phyloP scores from a whole-genome alignment of 2,329 filamentous ascomycete genomes.

The Alternaria viburni region DNA sequence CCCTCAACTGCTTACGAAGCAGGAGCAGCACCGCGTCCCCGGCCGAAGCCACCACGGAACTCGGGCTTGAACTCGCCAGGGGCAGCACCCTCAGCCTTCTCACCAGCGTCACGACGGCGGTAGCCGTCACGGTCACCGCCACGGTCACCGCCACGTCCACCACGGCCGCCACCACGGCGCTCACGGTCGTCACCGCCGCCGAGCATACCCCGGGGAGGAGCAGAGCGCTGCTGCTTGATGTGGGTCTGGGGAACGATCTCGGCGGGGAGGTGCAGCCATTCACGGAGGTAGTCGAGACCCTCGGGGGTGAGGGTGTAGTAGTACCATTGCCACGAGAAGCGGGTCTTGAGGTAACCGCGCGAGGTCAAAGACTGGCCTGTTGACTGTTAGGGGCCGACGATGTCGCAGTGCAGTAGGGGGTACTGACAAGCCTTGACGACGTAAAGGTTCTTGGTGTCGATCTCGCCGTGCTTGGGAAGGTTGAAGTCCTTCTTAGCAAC shows the following conservation, averaged over 20 bases:
- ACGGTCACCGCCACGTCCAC: slow-evolving; percentile 64
- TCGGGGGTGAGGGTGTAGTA: slow-evolving; percentile 99
- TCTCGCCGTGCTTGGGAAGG: slow-evolving; percentile 95
- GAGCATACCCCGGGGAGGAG: slow-evolving; percentile 98
- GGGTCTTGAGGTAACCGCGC: slow-evolving; percentile 98
- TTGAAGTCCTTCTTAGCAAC: slow-evolving; percentile 99
- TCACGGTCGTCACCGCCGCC: slow-evolving; percentile 75
- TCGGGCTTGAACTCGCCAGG: slow-evolving; percentile 53
- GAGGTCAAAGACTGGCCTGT: slow-evolving; percentile 88
- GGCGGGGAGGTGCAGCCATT: slow-evolving; percentile 99
- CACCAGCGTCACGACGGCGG: slow-evolving; percentile 79
- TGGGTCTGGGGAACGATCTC: slow-evolving; percentile 99
- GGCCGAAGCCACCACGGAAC: slow-evolving; percentile 54
- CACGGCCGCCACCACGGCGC: slow-evolving; percentile 74
- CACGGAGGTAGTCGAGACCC: slow-evolving; percentile 99
- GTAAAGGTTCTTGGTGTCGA: slow-evolving; percentile 99
- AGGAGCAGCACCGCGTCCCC: slow-evolving; percentile 47
- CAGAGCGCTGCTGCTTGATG: slow-evolving; percentile 99
- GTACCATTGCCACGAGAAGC: slow-evolving; percentile 80
- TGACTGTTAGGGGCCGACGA: slow-evolving; percentile 16
- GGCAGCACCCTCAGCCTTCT: slow-evolving; percentile 49
- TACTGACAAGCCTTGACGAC: slow-evolving; percentile 88
- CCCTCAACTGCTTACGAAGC: slow-evolving; percentile 41
- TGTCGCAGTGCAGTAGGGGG: neutral
- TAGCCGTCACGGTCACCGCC: slow-evolving; percentile 81